A percentile compares a stretch with the other conserved stretches of the same genome.
Conservation (phyloP, 2,329 filamentous ascomycete genomes). For the Diplodia seriata region DNA sequence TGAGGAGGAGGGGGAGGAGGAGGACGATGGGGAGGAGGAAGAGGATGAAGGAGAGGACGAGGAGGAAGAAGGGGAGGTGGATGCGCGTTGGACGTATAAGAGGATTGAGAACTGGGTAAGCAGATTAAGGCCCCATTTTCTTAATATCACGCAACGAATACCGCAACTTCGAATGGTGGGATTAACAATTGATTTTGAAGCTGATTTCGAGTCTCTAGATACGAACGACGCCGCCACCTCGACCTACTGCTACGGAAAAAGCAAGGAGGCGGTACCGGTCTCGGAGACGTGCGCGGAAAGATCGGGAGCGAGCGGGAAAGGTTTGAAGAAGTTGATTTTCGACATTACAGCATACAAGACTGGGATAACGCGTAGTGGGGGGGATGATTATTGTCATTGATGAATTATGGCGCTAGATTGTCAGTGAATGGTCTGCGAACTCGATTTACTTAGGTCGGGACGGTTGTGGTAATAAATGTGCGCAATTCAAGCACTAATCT, state of each 20-base stretch:
- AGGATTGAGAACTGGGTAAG: slow-evolving; percentile 9
- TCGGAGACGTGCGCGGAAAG: slow-evolving; percentile 34
- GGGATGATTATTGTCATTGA: too few species aligned
- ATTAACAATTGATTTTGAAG: neutral
- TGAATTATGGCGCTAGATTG: too few species aligned
- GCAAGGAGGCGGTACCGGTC: slow-evolving; percentile 19
- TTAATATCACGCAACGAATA: neutral
- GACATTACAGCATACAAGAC: too few species aligned
- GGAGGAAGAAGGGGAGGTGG: neutral
- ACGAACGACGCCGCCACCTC: neutral
- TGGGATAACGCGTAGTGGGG: too few species aligned
- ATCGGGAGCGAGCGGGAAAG: neutral
- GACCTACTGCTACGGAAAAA: slow-evolving; percentile 7
- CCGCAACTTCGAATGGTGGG: neutral
- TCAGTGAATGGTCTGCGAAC: too few species aligned
- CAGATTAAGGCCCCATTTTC: neutral
- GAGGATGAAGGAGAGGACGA: neutral
- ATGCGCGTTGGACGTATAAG: slow-evolving; percentile 13
- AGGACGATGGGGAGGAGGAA: neutral
- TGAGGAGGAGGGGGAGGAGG: neutral
- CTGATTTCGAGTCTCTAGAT: slow-evolving; percentile 4
- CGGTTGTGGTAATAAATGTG: too few species aligned
- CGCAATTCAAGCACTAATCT: too few species aligned
- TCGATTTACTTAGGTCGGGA: too few species aligned
- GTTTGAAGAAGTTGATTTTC: neutral